These are phyloP conservation scores for Neonectria ditissima DNA, from an alignment of 2,329 filamentous ascomycete species.

Conservation along the genomic window DNA sequence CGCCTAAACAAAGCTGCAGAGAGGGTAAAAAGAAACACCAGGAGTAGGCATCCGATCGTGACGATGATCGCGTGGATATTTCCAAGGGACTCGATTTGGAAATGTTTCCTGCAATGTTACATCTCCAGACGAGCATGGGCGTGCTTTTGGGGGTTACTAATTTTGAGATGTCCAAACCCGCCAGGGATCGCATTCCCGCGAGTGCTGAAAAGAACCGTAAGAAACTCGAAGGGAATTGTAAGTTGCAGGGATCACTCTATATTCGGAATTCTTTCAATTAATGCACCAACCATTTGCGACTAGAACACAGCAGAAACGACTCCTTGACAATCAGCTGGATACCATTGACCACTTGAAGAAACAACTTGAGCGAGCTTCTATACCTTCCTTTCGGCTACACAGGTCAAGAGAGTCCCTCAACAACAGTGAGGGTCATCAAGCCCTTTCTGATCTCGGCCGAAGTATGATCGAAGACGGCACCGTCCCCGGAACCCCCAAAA, in stretches of 20 bases:
- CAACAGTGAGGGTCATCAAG: neutral
- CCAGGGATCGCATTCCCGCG: too few relatives aligned
- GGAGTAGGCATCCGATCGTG: neutral
- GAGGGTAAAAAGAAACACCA: neutral
- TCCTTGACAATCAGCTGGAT: neutral
- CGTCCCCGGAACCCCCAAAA: neutral
- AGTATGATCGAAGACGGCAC: neutral
- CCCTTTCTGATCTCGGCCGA: neutral
- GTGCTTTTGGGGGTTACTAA: neutral
- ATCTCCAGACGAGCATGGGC: neutral
- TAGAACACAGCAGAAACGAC: neutral
- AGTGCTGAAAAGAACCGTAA: neutral
- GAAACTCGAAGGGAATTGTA: neutral
- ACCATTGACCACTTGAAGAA: neutral
- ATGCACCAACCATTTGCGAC: neutral
- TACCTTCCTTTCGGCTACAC: neutral
- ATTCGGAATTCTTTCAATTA: neutral
- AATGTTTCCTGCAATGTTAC: neutral
- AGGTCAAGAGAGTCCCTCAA: neutral
- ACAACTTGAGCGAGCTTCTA: neutral
- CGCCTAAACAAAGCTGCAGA: neutral
- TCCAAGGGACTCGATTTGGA: neutral
- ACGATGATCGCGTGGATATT: neutral
- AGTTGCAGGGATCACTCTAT: neutral
- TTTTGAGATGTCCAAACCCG: neutral